phyloP scores from a whole-genome alignment of 2,329 filamentous ascomycete genomes.

The Cercospora sp. region DNA sequence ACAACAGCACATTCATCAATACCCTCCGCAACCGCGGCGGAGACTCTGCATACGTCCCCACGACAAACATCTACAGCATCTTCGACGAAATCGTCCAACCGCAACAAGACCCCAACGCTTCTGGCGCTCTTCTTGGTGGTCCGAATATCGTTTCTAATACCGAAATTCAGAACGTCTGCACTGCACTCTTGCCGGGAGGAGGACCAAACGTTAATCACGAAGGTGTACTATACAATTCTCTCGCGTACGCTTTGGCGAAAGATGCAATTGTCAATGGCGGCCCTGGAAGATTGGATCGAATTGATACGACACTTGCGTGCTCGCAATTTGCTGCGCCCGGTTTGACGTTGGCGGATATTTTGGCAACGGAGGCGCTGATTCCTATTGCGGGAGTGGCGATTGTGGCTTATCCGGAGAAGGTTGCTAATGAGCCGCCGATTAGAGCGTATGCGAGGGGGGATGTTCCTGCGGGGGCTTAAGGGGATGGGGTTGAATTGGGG shows the following conservation, averaged over 20 bases:
- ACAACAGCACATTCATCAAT: slow-evolving; percentile 47
- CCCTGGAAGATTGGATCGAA: slow-evolving; percentile 42
- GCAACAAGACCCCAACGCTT: slow-evolving; percentile 50
- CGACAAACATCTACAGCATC: slow-evolving; percentile 55
- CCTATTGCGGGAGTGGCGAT: slow-evolving; percentile 42
- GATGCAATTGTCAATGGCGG: slow-evolving; percentile 53
- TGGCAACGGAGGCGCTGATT: slow-evolving; percentile 47
- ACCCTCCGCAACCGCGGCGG: slow-evolving; percentile 49
- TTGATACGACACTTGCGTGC: slow-evolving; percentile 46
- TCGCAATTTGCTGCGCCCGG: slow-evolving; percentile 40
- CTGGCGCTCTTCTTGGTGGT: slow-evolving; percentile 46
- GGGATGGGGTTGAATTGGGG: not conserved
- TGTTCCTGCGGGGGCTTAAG: slow-evolving; percentile 11
- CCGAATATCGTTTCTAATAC: slow-evolving; percentile 52
- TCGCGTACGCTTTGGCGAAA: slow-evolving; percentile 47
- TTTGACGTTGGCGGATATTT: slow-evolving; percentile 45
- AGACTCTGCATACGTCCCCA: slow-evolving; percentile 56
- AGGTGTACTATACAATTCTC: slow-evolving; percentile 51
- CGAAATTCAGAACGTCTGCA: slow-evolving; percentile 50
- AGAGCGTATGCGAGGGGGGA: slow-evolving; percentile 42
- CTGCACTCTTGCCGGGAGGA: slow-evolving; percentile 38
- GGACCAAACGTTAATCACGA: slow-evolving; percentile 52
- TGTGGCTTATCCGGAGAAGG: slow-evolving; percentile 40
- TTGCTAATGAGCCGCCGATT: slow-evolving; percentile 44
- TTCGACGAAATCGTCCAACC: slow-evolving; percentile 57